These are phyloP conservation scores for Cudoniella acicularis DNA, from an alignment of 495 filamentous ascomycete genomes.

Conservation along the genomic window DNA sequence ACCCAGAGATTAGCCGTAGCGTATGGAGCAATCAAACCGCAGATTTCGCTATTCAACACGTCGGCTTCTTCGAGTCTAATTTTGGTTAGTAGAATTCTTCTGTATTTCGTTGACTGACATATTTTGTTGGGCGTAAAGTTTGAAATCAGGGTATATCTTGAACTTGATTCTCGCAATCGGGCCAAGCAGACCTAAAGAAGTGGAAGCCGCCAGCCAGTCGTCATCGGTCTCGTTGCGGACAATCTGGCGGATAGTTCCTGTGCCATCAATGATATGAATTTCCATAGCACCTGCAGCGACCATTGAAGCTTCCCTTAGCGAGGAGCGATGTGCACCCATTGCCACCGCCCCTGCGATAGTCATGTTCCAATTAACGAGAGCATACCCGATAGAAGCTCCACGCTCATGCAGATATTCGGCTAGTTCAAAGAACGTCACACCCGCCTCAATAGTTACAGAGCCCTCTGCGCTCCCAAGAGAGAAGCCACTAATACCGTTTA, in stretches of 20 bases:
- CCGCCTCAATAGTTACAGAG: constrained; percentile 43
- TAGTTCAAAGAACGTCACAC: constrained; percentile 48
- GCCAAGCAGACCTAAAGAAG: constrained; percentile 42
- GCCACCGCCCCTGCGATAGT: constrained; percentile 45
- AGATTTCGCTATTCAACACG: constrained; percentile 44
- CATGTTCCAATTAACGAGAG: constrained; percentile 50
- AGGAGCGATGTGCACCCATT: constrained; percentile 46
- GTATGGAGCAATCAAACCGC: constrained; percentile 44
- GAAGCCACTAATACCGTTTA: constrained; percentile 39
- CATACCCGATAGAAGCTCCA: constrained; percentile 43
- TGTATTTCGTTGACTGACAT: constrained; percentile 30
- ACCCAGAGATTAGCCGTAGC: constrained; percentile 48
- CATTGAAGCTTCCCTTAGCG: constrained; percentile 45
- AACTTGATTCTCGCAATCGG: constrained; percentile 44
- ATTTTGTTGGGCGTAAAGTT: constrained; percentile 44
- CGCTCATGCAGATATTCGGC: constrained; percentile 43
- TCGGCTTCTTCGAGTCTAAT: constrained; percentile 39
- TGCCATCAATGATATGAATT: constrained; percentile 44
- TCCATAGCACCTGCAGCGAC: constrained; percentile 46
- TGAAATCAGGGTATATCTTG: constrained; percentile 42
- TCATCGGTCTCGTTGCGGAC: constrained; percentile 38
- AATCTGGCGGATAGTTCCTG: constrained; percentile 36
- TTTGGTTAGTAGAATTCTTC: not conserved
- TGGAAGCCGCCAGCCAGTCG: constrained; percentile 46
- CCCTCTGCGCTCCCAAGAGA: constrained; percentile 33